Conservation (phyloP, 2,329 filamentous ascomycete genomes). For the Diaporthe longicolla region DNA sequence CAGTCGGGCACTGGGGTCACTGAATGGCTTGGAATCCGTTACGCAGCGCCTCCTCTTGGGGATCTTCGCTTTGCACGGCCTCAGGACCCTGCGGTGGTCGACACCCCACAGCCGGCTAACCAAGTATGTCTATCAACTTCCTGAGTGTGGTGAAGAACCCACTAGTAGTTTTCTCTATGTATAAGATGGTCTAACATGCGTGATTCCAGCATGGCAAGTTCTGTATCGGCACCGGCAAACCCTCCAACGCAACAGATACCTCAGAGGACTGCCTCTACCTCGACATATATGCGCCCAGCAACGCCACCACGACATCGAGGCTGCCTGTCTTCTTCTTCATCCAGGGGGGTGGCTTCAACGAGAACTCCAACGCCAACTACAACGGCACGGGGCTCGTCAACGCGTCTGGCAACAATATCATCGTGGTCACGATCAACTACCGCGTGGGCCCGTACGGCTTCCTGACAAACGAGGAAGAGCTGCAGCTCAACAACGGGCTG, state of each 20-base stretch:
- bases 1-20: constrained; percentile 38
- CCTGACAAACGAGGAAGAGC: constrained; percentile 69
- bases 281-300: constrained; percentile 72
- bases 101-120: constrained; percentile 64
- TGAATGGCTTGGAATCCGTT: constrained; percentile 75
- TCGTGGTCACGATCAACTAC: constrained; percentile 83
- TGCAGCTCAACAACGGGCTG: constrained; percentile 77
- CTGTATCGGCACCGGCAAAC: constrained; percentile 51
- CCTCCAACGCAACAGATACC: constrained; percentile 47
- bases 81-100: constrained; percentile 67
- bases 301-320: constrained; percentile 60
- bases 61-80: constrained; percentile 76
- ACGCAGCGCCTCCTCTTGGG: constrained; percentile 77
- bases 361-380: constrained; percentile 60
- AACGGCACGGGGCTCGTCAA: constrained; percentile 71
- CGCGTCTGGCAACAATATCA: constrained; percentile 70
- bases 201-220: constrained; percentile 43
- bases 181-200: constrained; percentile 55
- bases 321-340: constrained; percentile 55
- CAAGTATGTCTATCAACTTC: constrained; percentile 54
- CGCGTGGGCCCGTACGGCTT: constrained; percentile 83
- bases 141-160: background rate
- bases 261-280: constrained; percentile 80
- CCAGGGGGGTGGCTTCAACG: constrained; percentile 69
- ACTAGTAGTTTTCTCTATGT: constrained; percentile 59